Conservation (phyloP, 2,329 filamentous ascomycete genomes). For the Aureobasidium lini region DNA sequence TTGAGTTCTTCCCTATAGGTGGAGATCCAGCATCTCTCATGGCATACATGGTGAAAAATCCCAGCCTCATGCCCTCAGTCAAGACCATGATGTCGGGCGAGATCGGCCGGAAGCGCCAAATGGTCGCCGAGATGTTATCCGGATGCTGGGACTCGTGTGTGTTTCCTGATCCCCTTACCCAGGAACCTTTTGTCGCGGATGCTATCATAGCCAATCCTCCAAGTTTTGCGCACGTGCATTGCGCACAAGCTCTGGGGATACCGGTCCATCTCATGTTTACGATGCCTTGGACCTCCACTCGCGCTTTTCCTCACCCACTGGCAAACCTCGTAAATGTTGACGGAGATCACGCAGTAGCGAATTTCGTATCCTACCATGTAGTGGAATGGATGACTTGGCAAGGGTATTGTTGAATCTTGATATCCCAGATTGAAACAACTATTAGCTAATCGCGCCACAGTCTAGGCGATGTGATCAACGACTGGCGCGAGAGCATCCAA, state of each 20-base stretch:
- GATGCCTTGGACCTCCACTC: conserved; percentile 86
- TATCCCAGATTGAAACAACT: no score
- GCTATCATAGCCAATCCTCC: conserved; percentile 73
- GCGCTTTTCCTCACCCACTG: conserved; percentile 77
- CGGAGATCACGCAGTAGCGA: conserved; percentile 67
- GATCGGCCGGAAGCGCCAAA: conserved; percentile 63
- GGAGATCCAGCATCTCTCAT: conserved; percentile 44
- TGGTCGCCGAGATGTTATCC: conserved; percentile 70
- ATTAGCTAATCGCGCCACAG: conserved; percentile 27
- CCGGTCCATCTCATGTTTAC: conserved; percentile 86
- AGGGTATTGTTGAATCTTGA: conserved; percentile 44
- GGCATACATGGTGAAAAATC: conserved; percentile 88
- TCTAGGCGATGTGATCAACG: conserved; percentile 72
- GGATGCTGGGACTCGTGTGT: conserved; percentile 78
- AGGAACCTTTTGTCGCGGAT: conserved; percentile 64
- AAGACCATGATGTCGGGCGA: conserved; percentile 71
- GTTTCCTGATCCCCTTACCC: conserved; percentile 28
- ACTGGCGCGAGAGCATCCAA: conserved; percentile 61
- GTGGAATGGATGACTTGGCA: conserved; percentile 94
- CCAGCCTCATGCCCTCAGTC: conserved; percentile 75
- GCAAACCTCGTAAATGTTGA: conserved; percentile 73
- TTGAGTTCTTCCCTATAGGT: conserved; percentile 46
- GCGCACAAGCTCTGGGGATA: conserved; percentile 67
- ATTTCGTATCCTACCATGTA: conserved; percentile 74
- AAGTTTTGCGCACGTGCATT: conserved; percentile 68